A percentile compares a stretch with the other conserved stretches of the same genome.
phyloP scores from a whole-genome alignment of 495 filamentous ascomycete genomes.

The Collariella sp. region DNA sequence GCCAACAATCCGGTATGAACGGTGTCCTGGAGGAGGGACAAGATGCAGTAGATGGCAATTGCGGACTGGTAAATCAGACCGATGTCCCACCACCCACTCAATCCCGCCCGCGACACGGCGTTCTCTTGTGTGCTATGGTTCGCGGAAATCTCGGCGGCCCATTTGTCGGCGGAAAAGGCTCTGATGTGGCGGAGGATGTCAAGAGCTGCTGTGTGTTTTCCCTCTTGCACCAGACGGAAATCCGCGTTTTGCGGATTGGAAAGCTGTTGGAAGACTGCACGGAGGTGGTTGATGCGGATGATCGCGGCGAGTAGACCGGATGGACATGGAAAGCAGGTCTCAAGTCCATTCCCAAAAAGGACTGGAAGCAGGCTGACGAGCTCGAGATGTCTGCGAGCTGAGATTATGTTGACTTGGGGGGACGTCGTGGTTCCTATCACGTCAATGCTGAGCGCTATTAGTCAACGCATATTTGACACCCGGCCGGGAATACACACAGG shows the following conservation, averaged over 20 bases:
- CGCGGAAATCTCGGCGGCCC: constrained; percentile 1
- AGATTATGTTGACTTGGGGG: background rate
- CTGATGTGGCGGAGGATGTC: background rate
- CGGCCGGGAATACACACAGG: background rate
- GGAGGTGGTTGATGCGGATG: constrained; percentile 12
- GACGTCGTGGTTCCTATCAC: background rate
- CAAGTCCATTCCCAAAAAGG: constrained; percentile 4
- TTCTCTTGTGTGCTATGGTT: background rate
- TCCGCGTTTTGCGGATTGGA: background rate
- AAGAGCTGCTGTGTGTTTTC: background rate
- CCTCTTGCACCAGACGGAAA: background rate
- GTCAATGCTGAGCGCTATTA: background rate
- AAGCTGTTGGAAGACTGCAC: background rate
- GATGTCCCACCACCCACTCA: background rate
- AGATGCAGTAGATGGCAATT: constrained; percentile 1
- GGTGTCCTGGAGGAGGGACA: background rate
- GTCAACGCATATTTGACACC: background rate
- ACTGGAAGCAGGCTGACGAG: background rate
- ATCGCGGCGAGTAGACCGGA: background rate
- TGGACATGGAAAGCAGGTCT: constrained; percentile 2
- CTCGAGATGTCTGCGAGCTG: background rate
- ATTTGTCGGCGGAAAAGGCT: background rate
- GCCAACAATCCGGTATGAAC: background rate
- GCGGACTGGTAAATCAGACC: constrained; percentile 2
- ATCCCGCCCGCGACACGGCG: background rate